Percentiles rank a stretch among this genome's conserved stretches.
Conservation (phyloP, 495 filamentous ascomycete genomes). For the Hypoxylon intermedium region DNA sequence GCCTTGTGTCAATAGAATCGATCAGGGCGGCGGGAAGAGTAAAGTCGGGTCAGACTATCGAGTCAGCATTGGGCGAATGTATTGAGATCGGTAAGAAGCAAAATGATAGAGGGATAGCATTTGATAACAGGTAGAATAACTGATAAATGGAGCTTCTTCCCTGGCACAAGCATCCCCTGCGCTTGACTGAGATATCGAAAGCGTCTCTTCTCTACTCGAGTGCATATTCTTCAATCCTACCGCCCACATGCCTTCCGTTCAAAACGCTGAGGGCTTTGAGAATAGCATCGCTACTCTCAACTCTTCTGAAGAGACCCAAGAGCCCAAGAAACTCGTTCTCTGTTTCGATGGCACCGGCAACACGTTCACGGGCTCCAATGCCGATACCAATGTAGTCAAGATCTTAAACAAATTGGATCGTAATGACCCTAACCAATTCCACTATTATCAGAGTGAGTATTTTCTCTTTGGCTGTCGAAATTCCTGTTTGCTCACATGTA, state of each 20-base stretch:
- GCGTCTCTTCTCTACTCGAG: neutral
- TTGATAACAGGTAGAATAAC: neutral
- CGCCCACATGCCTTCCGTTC: conserved; percentile 13
- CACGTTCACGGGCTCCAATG: conserved; percentile 46
- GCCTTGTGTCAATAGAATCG: neutral
- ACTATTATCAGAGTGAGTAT: conserved; percentile 47
- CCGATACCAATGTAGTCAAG: conserved; percentile 56
- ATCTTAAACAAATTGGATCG: conserved; percentile 50
- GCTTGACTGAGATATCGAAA: neutral
- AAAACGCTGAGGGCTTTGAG: neutral
- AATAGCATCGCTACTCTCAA: neutral
- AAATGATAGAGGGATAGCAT: neutral
- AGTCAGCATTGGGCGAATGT: neutral
- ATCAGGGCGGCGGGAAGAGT: neutral
- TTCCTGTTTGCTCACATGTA: neutral
- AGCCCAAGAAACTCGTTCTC: conserved; percentile 46
- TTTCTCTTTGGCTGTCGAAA: neutral
- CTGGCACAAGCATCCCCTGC: neutral
- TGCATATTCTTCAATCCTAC: neutral
- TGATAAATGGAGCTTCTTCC: conserved; percentile 18
- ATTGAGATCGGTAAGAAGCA: neutral
- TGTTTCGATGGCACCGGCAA: conserved; percentile 59
- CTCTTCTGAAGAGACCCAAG: neutral
- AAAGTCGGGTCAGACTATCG: neutral
- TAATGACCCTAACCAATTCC: conserved; percentile 41